These are phyloP conservation scores for Macrotyloma uniflorum DNA, from an alignment of 306 rosid genomes.

Conservation along the genomic window DNA sequence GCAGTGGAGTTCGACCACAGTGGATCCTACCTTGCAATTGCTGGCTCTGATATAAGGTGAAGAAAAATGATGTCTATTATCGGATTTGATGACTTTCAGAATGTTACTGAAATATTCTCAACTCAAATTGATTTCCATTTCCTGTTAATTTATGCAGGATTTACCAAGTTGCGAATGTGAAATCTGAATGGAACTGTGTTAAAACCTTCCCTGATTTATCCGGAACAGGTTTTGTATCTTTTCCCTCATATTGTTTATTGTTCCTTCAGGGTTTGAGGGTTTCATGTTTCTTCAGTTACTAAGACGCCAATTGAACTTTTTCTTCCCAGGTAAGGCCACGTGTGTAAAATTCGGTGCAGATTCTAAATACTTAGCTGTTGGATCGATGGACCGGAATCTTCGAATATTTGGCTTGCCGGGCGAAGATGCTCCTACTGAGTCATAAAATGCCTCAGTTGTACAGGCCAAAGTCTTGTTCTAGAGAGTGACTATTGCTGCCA, in stretches of 20 bases:
- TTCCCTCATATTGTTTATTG: not conserved
- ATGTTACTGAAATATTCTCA: not conserved
- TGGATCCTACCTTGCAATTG: slow-evolving; percentile 92
- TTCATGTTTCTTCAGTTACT: slow-evolving; percentile 24
- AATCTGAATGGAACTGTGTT: slow-evolving; percentile 92
- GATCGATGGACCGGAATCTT: slow-evolving; percentile 96
- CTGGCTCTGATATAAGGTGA: slow-evolving; percentile 93
- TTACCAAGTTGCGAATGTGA: slow-evolving; percentile 92
- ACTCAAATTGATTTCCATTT: slow-evolving; percentile 29
- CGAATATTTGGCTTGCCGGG: slow-evolving; percentile 81
- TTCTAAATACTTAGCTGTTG: slow-evolving; percentile 84
- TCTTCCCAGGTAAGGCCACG: slow-evolving; percentile 71
- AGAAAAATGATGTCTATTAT: slow-evolving; percentile 25
- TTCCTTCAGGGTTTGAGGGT: not conserved
- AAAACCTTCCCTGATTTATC: slow-evolving; percentile 95
- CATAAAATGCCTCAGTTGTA: slow-evolving; percentile 31
- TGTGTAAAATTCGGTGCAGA: slow-evolving; percentile 84
- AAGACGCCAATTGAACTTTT: slow-evolving; percentile 3
- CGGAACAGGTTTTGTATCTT: slow-evolving; percentile 74
- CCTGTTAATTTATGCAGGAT: slow-evolving; percentile 65
- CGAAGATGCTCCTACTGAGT: slow-evolving; percentile 57
- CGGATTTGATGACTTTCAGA: not conserved
- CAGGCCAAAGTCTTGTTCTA: slow-evolving; percentile 14
- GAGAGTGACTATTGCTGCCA: slow-evolving; percentile 40
- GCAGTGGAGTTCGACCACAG: slow-evolving; percentile 98